phyloP scores from a whole-genome alignment of 306 rosid genomes.

The Albizia julibrissin region DNA sequence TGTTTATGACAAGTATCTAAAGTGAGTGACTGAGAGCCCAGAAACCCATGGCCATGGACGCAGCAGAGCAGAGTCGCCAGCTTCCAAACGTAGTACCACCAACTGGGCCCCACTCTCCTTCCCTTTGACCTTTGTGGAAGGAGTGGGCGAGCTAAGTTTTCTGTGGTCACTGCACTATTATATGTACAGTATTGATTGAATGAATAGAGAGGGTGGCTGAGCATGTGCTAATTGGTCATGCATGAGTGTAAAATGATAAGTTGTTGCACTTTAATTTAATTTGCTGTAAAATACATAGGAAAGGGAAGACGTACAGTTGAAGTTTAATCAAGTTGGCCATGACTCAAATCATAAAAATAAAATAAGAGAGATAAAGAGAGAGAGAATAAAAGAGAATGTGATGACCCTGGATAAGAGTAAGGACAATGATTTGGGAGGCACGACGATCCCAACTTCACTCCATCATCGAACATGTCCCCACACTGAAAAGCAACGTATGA shows the following conservation, averaged over 20 bases:
- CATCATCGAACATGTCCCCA: slow-evolving; percentile 28
- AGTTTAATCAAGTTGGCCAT: slow-evolving; percentile 3
- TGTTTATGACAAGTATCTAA: slow-evolving; percentile 12
- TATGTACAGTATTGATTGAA: not conserved
- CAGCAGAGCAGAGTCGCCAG: not conserved
- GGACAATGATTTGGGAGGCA: slow-evolving; percentile 34
- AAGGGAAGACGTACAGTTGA: slow-evolving; percentile 20
- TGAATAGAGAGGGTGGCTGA: slow-evolving; percentile 5
- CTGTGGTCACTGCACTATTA: not conserved
- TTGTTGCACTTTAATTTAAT: not conserved
- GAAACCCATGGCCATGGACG: slow-evolving; percentile 39
- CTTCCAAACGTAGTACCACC: slow-evolving; percentile 21
- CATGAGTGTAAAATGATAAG: slow-evolving; percentile 6
- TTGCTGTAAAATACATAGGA: slow-evolving; percentile 13
- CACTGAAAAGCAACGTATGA: slow-evolving; percentile 14
- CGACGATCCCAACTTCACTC: slow-evolving; percentile 23
- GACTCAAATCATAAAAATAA: not conserved
- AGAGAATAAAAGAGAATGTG: slow-evolving; percentile 4
- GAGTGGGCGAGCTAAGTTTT: not conserved
- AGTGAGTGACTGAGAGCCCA: slow-evolving; percentile 24
- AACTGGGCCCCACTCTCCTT: slow-evolving; percentile 18
- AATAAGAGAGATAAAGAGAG: not conserved
- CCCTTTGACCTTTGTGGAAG: slow-evolving; percentile 11
- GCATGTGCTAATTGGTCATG: slow-evolving; percentile 21
- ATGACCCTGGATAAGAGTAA: slow-evolving; percentile 15